Base-by-base conservation (phyloP, 2,329 filamentous ascomycete species). In the Shiraia sp. region DNA sequence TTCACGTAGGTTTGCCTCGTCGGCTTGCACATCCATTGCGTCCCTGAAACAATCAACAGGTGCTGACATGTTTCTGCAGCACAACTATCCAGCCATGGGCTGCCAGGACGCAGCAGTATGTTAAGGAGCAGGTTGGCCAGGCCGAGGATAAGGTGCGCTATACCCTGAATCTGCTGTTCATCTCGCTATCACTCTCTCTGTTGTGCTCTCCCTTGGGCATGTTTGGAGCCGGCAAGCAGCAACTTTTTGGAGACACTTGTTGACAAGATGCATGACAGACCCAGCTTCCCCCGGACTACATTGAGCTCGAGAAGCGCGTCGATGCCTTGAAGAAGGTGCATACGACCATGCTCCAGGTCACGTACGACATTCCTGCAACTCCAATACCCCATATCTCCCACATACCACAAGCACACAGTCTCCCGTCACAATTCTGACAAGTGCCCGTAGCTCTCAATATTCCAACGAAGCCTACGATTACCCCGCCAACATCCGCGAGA, bases 231-330 rank as follows among this genome's bases (percentile, higher is more conserved):
- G n/a, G n/a, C n/a, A n/a, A n/a, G n/a, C n/a, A n/a, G n/a, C n/a
- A 8, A 22, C 8, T 8, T 8, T 22, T 22, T 22, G 4, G 19
- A 8, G 19, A 4, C 19, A 22, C 19, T 22, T 22, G 61, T 51
- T 68, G 46, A 68, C 49, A 36, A n/a, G 30, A 36, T 32, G 22
- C 35, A 33, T 37, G 34, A 51, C 48, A 95, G 90, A 99, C 93
- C 52, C 87, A 97, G 75, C 88, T 99, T 30, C 93, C 93, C 32
- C 86, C 91, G 58, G 93, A 97, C 74, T 99, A 99, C 74, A 88
- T 96, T 69, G 91, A 97, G 73, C 87, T 99, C 49, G 93, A 99
- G 82, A 96, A 96, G 82, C 86, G 92, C 56, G 90, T 97, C 64
- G 93, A 99, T 82, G 93, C 93, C 45, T 79, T 99, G 68, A 97